Evolutionary conservation across 1,139 yeast genomes (phyloP), one percentile per base, ranked within the genome.

Genomic region (Suhomyces choctaworum): DNA sequence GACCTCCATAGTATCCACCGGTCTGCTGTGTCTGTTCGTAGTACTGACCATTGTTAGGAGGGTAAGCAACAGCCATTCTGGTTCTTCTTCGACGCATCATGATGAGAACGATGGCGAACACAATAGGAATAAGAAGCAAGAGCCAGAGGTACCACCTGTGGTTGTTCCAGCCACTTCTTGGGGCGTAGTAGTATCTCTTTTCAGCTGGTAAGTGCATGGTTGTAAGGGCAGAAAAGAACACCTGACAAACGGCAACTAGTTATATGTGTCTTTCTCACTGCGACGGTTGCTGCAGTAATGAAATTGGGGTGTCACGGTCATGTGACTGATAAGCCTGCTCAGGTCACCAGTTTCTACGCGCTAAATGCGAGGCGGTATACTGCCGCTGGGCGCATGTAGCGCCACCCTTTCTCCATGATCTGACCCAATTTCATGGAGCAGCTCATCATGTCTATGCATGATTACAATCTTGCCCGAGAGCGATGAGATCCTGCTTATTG

Each of bases 1-100:
- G 25, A 10, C 19, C 26, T 21, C 31, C 29, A 33, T 35, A 40
- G 15, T 31, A 37, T n/a, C 38, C 48, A 9, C 46, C 48, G 5
- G 44, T 36, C 25, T 46, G 51, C 31, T 50, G 52, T 4, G 46
- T 42, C 29, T 45, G 47, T 26, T 50, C 41, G 34, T 49, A 48
- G 32, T 48, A 46, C 14, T 38, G 41, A 29, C 39, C 37, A 36
- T 43, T 25, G 40, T 31, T 17, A 33, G 37, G 29, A 20, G 32
- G 14, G 17, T 30, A 20, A 19, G 27, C 40, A 31, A 15, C 19
- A 16, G 31, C 37, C 7, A 32, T 30, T 3, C 16, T 26, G 30
- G 42, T 43, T 29, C 42, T 44, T 30, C 46, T 46, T 22, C 45
- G 39, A 16, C 39, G 32, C 10, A 43, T n/a, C 23, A 40, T 30